phyloP scores from a whole-genome alignment of 2,329 filamentous ascomycete species.

The Sporothrix phasma region DNA sequence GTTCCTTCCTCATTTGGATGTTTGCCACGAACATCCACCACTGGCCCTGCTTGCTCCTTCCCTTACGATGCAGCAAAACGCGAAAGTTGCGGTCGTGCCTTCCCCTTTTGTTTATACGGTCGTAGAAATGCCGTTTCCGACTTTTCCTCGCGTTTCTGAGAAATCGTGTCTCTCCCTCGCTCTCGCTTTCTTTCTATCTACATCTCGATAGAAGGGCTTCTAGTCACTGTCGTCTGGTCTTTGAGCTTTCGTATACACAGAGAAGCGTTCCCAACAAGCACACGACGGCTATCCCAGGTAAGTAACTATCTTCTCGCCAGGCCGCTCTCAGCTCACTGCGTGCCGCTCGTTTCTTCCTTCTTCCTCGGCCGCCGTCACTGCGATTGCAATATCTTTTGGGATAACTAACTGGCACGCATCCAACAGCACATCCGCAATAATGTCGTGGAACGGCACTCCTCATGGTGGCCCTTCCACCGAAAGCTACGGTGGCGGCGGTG shows the following conservation, averaged over 20 bases:
- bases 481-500: background rate
- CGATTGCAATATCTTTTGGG: background rate
- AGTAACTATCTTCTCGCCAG: background rate
- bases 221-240: background rate
- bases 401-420: background rate
- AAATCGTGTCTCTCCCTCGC: background rate
- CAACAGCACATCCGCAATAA: background rate
- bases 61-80: background rate
- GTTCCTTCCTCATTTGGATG: background rate
- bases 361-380: no score
- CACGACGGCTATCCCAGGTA: background rate
- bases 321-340: no score
- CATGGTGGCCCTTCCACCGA: background rate
- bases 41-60: background rate
- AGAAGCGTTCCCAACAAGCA: background rate
- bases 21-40: background rate
- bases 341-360: no score
- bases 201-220: background rate
- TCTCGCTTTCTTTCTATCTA: background rate
- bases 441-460: background rate
- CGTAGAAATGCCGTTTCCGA: background rate
- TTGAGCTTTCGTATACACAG: background rate
- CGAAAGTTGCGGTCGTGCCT: background rate
- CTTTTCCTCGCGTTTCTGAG: background rate
- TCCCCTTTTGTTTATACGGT: background rate